Evolutionary conservation across 2,329 filamentous ascomycete genomes (phyloP), one percentile per base, ranked within the genome.

Genomic region (Trichoderma polysporum): DNA sequence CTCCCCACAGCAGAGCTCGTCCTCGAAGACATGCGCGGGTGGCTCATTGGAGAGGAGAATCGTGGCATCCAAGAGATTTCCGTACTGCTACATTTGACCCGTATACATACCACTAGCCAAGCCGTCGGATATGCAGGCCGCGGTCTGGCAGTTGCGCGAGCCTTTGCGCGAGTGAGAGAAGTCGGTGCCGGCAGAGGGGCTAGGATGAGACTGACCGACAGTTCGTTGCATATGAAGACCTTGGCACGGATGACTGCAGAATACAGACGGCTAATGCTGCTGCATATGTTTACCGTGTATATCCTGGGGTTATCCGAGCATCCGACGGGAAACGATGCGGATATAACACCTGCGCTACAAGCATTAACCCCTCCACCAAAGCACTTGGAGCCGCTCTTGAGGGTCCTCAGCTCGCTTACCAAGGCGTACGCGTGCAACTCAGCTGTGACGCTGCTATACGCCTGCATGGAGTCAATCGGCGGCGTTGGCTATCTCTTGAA

Each of bases 1-100:
- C 79, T 93, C 0, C 90, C 91, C 0, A 93, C 91, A 0, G 91
- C 90, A 0, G 90, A 93, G 75, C 82, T 93, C 0, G 88, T 90
- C 68, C 81, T 91, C 2, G 79, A 83, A 17, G 83, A 80, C n/a
- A 86, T 87, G 81, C 84, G 88, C 2, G 88, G 80, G 2, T 88
- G 88, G 82, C 80, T 92, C 4, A 78, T 94, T 25, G 91, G 91
- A 6, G 78, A 83, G 2, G 84, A 90, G 69, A 90, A 90, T 1
- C 78, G 85, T 39, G 91, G 91, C 2, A 84, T 91, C 27, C 85
- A 86, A 25, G 89, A 91, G 70, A 90, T 93, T 67, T 83, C 85
- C 35, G 86, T 86, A 1, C 80, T 94, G 10, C 80, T 93, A 4
- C 91, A 88, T 67, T 86, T 92, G 70, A 90, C 88, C 0, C 79